Evolutionary conservation across 2,329 filamentous ascomycete species (phyloP), one percentile per base, ranked within the genome.

Genomic region (Raffaelea ambrosiae): DNA sequence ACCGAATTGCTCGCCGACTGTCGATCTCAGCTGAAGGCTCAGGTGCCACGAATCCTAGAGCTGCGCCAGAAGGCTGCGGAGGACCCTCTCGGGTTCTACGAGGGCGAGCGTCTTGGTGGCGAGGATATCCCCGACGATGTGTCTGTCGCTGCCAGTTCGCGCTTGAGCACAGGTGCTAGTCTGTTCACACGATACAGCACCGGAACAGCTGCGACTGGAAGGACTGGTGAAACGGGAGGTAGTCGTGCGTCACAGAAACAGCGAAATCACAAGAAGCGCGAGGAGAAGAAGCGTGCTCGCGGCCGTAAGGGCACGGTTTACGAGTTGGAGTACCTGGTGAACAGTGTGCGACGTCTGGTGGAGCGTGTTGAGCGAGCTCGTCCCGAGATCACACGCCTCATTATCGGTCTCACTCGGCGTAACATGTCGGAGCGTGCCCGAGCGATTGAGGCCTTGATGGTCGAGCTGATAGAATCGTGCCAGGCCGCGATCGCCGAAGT

Each of bases 281-380:
- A 98, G 66, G 93, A 98, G 72, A 82, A 95, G 64, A 98, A 98
- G 76, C 81, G 91, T 16, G 93, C 93, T 0, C 74, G 88, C 8
- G 93, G 93, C 21, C 91, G 95, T 64, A 97, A 97, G 71, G 93
- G 93, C 11, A 95, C 88, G 16, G 87, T 98, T 5, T 98, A 98
- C 64, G 93, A 98, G 65, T 91, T 97, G 61, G 93, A 97, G 65
- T 98, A 98, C 64, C 77, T 98, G 5, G 83, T 95, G 50, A 93
- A 90, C 63, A 91, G 84, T 56, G 82, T 97, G 33, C 79, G 84
- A 13, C 75, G 93, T 21, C 73, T 98, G 31, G 79, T 95, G 14
- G 88, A 95, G 63, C 76, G 90, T 33, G 80, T 95, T 20, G 88
- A 90, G 63, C 73, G 72, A 20, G 76, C 84, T 3, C 76, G 81